Evolutionary conservation across 768 basidiomycete genomes (phyloP).

Genomic region (Agrocybe pediades): DNA sequence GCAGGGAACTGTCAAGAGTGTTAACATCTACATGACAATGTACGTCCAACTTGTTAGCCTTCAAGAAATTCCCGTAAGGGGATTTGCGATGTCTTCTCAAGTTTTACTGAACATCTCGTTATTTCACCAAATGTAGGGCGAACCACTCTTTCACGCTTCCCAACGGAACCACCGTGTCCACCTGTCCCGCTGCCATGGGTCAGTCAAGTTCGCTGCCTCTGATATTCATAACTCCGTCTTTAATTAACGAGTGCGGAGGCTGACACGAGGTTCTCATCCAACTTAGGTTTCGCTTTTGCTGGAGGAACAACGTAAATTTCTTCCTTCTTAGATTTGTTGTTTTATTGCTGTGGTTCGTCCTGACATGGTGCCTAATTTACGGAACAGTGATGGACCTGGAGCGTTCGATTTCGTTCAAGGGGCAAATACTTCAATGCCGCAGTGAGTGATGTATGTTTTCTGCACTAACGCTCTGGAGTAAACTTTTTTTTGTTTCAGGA

Average conservation of each 20-base stretch:
- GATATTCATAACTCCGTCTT: background rate
- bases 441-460: conserved; percentile 53
- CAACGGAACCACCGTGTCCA: conserved; percentile 67
- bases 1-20: conserved; percentile 62
- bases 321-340: background rate
- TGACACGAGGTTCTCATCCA: background rate
- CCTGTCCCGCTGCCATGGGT: conserved; percentile 84
- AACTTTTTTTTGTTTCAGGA: conserved; percentile 38
- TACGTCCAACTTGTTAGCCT: conserved; percentile 29
- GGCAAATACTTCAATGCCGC: conserved; percentile 57
- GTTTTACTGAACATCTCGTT: background rate
- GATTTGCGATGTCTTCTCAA: background rate
- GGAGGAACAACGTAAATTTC: conserved; percentile 74
- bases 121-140: conserved; percentile 41
- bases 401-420: conserved; percentile 80
- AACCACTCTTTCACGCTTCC: conserved; percentile 63
- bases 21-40: conserved; percentile 77
- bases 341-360: background rate
- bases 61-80: conserved; percentile 1
- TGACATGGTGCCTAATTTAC: conserved; percentile 1
- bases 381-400: conserved; percentile 73
- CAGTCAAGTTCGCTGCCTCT: conserved; percentile 19
- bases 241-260: background rate
- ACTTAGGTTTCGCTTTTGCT: conserved; percentile 69
- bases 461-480: background rate